phyloP scores from a whole-genome alignment of 345 rosid species.

The Citrus hindsii region DNA sequence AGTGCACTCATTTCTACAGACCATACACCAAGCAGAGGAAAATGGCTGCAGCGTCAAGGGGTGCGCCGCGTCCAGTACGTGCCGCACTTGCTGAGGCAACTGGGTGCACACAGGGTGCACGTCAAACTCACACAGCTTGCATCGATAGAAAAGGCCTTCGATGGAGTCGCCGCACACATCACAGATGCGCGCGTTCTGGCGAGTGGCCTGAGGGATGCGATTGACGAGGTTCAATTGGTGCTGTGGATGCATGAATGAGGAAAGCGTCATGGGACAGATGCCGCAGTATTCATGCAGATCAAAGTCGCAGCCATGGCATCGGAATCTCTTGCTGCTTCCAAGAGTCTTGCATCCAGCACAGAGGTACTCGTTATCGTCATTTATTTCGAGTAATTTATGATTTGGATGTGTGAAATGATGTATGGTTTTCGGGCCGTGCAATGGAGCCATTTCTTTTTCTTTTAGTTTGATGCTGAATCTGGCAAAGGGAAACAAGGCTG shows the following conservation, averaged over 20 bases:
- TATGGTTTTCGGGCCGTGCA: background rate
- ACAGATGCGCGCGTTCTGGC: constrained; percentile 22
- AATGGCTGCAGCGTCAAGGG: constrained; percentile 23
- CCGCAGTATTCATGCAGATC: constrained; percentile 42
- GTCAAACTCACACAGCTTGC: constrained; percentile 36
- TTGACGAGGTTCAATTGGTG: constrained; percentile 27
- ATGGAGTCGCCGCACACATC: constrained; percentile 31
- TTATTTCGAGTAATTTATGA: constrained; percentile 26
- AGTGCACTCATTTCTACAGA: constrained; percentile 24
- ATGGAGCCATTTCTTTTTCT: background rate
- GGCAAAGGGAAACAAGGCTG: background rate
- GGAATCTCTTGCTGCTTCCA: constrained; percentile 27
- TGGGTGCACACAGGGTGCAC: constrained; percentile 37
- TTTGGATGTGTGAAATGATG: constrained; percentile 29
- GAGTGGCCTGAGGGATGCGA: constrained; percentile 18
- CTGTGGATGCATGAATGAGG: constrained; percentile 30
- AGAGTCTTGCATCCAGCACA: constrained; percentile 36
- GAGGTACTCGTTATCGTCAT: constrained; percentile 15
- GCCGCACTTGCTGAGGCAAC: constrained; percentile 24
- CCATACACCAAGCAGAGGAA: constrained; percentile 22
- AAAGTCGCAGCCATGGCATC: constrained; percentile 30
- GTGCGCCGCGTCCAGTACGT: constrained; percentile 32
- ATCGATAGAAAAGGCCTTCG: constrained; percentile 35
- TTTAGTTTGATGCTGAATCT: background rate
- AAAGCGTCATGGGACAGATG: constrained; percentile 26